A percentile compares a stretch with the other conserved stretches of the same genome.
These are phyloP conservation scores for Helianthus tuberosus DNA, from an alignment of 129 eudicot genomes.

Conservation along the genomic window DNA sequence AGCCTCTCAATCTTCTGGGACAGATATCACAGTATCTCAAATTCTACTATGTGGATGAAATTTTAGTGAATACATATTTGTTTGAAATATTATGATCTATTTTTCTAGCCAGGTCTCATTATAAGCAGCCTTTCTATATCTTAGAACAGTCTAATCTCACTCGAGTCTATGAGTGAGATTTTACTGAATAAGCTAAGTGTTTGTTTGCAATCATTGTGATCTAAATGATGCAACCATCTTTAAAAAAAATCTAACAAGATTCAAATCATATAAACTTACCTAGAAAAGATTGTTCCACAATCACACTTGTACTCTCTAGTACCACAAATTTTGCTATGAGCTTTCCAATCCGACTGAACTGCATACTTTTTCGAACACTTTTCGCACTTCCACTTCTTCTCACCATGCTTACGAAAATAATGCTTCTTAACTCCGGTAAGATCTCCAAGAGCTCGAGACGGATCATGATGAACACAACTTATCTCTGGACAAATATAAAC, in stretches of 20 bases:
- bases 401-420: conserved; percentile 79
- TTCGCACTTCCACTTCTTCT: conserved; percentile 93
- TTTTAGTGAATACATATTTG: no score
- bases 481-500: conserved; percentile 80
- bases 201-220: no score
- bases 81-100: no score
- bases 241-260: conserved; percentile 1
- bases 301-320: conserved; percentile 91
- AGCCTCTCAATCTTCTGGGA: no score
- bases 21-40: no score
- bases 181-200: no score
- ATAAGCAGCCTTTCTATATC: no score
- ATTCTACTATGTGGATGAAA: no score
- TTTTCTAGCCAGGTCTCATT: no score
- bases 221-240: background rate
- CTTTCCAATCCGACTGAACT: conserved; percentile 93
- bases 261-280: conserved; percentile 37
- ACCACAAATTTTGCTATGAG: conserved; percentile 90
- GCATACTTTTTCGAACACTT: conserved; percentile 88
- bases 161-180: no score
- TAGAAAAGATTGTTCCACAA: conserved; percentile 90
- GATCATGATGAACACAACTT: conserved; percentile 84
- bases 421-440: conserved; percentile 88
- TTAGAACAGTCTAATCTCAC: no score
- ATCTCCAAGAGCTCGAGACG: conserved; percentile 83